These are phyloP conservation scores for Voacanga thouarsii DNA, from an alignment of 257 asterid genomes.

Conservation along the genomic window DNA sequence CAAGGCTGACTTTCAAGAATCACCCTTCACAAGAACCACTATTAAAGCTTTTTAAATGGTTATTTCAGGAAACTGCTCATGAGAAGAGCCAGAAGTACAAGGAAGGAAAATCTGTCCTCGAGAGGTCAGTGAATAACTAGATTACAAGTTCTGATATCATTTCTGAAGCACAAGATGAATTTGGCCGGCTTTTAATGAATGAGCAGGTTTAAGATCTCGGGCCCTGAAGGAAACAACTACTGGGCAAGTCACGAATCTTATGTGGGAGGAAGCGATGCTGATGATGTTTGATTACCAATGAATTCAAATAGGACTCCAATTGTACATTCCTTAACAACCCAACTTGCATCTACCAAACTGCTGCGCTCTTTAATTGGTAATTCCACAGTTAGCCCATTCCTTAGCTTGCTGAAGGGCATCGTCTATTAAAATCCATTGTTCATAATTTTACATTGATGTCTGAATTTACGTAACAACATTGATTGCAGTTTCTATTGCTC, in stretches of 20 bases:
- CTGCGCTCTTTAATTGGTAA: conserved; percentile 18
- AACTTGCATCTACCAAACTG: conserved; percentile 23
- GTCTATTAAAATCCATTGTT: not conserved
- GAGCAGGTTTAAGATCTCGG: conserved; percentile 64
- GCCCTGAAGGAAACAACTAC: conserved; percentile 72
- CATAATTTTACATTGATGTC: conserved; percentile 1
- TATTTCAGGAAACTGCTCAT: conserved; percentile 53
- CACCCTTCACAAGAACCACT: not conserved
- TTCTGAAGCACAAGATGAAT: not conserved
- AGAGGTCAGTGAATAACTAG: conserved; percentile 52
- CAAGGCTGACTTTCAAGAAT: not conserved
- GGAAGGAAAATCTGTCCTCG: conserved; percentile 95
- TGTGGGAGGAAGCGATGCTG: conserved; percentile 50
- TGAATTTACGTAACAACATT: conserved; percentile 3
- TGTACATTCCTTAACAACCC: conserved; percentile 41
- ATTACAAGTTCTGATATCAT: conserved; percentile 3
- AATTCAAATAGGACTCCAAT: conserved; percentile 16
- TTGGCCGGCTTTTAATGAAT: conserved; percentile 10
- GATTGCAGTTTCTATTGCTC: not conserved
- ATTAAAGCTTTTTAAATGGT: not conserved
- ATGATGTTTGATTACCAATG: conserved; percentile 43
- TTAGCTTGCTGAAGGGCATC: conserved; percentile 14
- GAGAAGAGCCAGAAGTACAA: conserved; percentile 89
- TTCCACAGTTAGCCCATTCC: conserved; percentile 1
- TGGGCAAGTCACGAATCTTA: conserved; percentile 51